These are phyloP conservation scores for Argentina anserina DNA, from an alignment of 306 rosid species.

Conservation along the genomic window DNA sequence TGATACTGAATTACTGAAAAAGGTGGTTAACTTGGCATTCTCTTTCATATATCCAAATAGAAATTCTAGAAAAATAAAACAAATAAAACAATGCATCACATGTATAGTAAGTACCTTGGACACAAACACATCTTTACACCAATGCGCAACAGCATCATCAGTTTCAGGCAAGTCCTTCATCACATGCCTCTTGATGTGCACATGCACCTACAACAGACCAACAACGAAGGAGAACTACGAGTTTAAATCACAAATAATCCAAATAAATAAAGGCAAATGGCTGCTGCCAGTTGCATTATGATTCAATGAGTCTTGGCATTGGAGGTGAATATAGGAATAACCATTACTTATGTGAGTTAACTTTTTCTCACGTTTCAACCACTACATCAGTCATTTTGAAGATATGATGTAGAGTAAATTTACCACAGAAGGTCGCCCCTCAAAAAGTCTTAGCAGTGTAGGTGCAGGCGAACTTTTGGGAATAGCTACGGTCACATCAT, in stretches of 20 bases:
- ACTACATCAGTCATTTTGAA: neutral
- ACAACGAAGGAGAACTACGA: neutral
- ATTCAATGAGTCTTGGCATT: neutral
- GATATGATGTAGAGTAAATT: slow-evolving; percentile 28
- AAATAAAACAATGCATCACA: neutral
- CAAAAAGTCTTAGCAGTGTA: slow-evolving; percentile 83
- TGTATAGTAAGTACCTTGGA: slow-evolving; percentile 51
- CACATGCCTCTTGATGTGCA: slow-evolving; percentile 79
- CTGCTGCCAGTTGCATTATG: neutral
- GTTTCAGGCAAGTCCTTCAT: slow-evolving; percentile 82
- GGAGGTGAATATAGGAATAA: neutral
- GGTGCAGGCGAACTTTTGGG: slow-evolving; percentile 86
- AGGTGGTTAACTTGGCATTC: neutral
- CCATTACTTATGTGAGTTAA: neutral
- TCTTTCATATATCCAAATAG: neutral
- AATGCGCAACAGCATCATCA: slow-evolving; percentile 88
- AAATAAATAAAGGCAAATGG: neutral
- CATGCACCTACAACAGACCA: slow-evolving; percentile 62
- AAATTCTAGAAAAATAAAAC: neutral
- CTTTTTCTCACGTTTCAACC: neutral
- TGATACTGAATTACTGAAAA: neutral
- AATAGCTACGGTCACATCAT: slow-evolving; percentile 74
- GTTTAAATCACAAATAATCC: neutral
- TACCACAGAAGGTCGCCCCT: slow-evolving; percentile 87
- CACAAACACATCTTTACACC: slow-evolving; percentile 88